Conservation (phyloP, 257 asterid genomes). For the Verbascum thapsus region DNA sequence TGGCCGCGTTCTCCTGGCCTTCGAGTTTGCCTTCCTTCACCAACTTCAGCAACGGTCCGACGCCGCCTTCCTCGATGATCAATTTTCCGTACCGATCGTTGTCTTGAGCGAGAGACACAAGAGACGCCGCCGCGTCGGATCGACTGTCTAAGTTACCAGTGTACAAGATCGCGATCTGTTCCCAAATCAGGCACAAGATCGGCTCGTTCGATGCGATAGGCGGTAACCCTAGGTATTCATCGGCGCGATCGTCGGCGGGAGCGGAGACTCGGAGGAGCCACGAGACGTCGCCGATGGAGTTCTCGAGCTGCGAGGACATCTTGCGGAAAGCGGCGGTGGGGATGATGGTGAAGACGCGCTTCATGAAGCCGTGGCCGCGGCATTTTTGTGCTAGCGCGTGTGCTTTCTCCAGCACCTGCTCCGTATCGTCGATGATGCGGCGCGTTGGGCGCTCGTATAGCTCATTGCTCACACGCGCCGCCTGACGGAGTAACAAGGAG, state of each 20-base stretch:
- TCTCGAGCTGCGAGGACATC: slow-evolving; percentile 58
- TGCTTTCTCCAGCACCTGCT: slow-evolving; percentile 61
- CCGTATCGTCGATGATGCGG: slow-evolving; percentile 75
- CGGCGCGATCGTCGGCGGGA: slow-evolving; percentile 59
- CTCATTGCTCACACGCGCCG: slow-evolving; percentile 75
- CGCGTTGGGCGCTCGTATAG: slow-evolving; percentile 77
- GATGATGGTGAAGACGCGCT: slow-evolving; percentile 72
- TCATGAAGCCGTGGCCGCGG: slow-evolving; percentile 61
- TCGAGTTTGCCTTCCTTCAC: slow-evolving; percentile 67
- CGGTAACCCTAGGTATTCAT: slow-evolving; percentile 68
- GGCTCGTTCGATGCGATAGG: slow-evolving; percentile 87
- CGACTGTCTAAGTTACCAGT: slow-evolving; percentile 60
- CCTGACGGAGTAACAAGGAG: slow-evolving; percentile 66
- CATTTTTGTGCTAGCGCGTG: slow-evolving; percentile 58
- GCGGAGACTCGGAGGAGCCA: slow-evolving; percentile 88
- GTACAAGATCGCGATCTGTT: slow-evolving; percentile 68
- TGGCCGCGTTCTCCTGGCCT: slow-evolving; percentile 70
- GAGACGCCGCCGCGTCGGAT: slow-evolving; percentile 64
- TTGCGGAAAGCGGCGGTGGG: slow-evolving; percentile 78
- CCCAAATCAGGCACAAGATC: slow-evolving; percentile 71
- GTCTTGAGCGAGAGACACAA: slow-evolving; percentile 67
- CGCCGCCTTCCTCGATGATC: slow-evolving; percentile 78
- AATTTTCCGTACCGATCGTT: slow-evolving; percentile 65
- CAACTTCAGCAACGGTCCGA: slow-evolving; percentile 59
- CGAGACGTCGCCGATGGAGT: slow-evolving; percentile 78